Conservation (phyloP, 345 rosid species). For the Eucalyptus guilfoylei region DNA sequence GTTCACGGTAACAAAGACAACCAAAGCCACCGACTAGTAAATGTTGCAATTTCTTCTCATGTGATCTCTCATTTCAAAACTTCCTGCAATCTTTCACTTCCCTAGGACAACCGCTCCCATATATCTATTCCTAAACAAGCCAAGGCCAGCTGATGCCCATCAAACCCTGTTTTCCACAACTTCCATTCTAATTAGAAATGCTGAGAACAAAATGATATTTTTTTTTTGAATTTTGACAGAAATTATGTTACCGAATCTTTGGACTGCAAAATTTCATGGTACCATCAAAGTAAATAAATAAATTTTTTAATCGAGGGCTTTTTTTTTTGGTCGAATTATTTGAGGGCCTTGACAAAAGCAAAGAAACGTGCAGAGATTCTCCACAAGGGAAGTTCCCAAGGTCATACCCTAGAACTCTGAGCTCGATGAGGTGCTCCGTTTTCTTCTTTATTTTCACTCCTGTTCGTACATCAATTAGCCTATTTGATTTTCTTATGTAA, state of each 20-base stretch:
- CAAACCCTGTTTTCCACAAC: background rate
- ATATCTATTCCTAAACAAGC: background rate
- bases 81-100: background rate
- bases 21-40: background rate
- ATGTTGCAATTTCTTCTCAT: background rate
- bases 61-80: background rate
- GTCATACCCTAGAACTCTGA: slow-evolving; percentile 11
- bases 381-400: slow-evolving; percentile 5
- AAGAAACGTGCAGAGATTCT: slow-evolving; percentile 24
- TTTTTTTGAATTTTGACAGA: background rate
- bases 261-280: background rate
- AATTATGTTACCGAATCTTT: background rate
- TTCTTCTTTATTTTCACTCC: background rate
- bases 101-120: background rate
- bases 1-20: background rate
- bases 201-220: background rate
- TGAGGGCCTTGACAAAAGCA: background rate
- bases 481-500: background rate
- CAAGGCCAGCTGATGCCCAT: background rate
- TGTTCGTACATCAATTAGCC: background rate
- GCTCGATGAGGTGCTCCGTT: background rate
- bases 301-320: background rate
- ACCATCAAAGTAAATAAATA: background rate
- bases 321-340: background rate
- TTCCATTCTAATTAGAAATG: background rate